Evolutionary conservation across 2,329 filamentous ascomycete species (phyloP), one percentile per base, ranked within the genome.

Genomic region (Beauveria australis): DNA sequence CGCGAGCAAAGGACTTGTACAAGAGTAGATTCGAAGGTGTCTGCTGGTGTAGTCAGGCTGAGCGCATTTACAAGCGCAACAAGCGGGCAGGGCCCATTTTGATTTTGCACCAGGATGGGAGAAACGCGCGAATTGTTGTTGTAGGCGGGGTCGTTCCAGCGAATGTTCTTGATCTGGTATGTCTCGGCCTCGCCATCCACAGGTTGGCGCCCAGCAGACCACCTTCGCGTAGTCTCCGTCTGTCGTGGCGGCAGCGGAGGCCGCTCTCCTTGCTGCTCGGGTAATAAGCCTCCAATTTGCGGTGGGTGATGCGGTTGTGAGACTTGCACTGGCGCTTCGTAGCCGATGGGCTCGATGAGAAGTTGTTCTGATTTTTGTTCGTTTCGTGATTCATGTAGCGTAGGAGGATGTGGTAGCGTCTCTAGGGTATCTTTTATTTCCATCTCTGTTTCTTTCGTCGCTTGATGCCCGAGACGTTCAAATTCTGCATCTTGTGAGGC

Each of bases 61-160:
- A 99, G 79, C 1, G 92, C 92, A 71, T 99, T 99, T 62, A 97
- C 92, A 5, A 99, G 79, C 2, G 94, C 94, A 28, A 99, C 84
- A 16, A 99, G 76, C 1, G 94, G 94, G 72, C 94, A 99, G 1
- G 94, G 94, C 0, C 94, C 94, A 68, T 99, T 99, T 61, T 88
- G 85, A 67, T 97, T 97, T 70, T 99, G 93, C 3, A 95, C 86
- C 46, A 97, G 78, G 60, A 97, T 91, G 0, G 94, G 93, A 0
- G 91, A 93, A n/a, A 82, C 81, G 48, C 91, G 82, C 43, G 90
- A 79, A 58, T 84, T 84, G n/a, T 82, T 79, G 1, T 78, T 71
- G 0, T 81, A 78, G 12, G 71, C 81, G 2, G 78, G 74, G 71
- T 97, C 91, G 62, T 86, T 79, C 92, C 93, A 97, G 63, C 84